phyloP scores from a whole-genome alignment of 1,284 basidiomycete species.

The Apiotrichum veenhuisii region DNA sequence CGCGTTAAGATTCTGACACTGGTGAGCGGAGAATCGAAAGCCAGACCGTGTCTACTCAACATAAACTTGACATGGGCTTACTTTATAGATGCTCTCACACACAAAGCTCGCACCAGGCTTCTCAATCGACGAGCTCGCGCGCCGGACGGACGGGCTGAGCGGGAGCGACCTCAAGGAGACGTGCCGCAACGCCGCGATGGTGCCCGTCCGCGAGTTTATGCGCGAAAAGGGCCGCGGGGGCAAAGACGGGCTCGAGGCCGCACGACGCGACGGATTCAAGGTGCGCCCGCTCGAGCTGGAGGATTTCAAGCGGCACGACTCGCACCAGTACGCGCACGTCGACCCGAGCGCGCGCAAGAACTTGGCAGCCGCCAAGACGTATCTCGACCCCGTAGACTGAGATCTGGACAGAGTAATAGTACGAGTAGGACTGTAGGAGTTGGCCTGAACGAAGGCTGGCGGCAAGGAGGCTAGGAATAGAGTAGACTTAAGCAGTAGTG shows the following conservation, averaged over 20 bases:
- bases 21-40: conserved; percentile 55
- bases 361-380: background rate
- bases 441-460: background rate
- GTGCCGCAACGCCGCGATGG: conserved; percentile 90
- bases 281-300: conserved; percentile 64
- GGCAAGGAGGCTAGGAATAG: background rate
- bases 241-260: conserved; percentile 47
- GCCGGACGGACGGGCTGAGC: conserved; percentile 71
- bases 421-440: background rate
- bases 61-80: too few species aligned
- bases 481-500: background rate
- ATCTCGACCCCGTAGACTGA: conserved; percentile 7
- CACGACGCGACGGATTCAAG: conserved; percentile 61
- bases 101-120: conserved; percentile 67
- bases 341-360: conserved; percentile 3
- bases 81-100: conserved; percentile 71
- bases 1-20: conserved; percentile 83
- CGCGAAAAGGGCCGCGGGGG: conserved; percentile 54
- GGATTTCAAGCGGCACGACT: conserved; percentile 67
- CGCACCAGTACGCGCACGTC: conserved; percentile 30
- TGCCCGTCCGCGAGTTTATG: conserved; percentile 83
- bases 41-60: too few species aligned
- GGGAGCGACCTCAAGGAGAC: conserved; percentile 92
- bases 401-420: background rate
- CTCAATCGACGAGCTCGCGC: conserved; percentile 64